Conservation (phyloP, 2,329 filamentous ascomycete genomes). For the Colletotrichum neosansevieriae region DNA sequence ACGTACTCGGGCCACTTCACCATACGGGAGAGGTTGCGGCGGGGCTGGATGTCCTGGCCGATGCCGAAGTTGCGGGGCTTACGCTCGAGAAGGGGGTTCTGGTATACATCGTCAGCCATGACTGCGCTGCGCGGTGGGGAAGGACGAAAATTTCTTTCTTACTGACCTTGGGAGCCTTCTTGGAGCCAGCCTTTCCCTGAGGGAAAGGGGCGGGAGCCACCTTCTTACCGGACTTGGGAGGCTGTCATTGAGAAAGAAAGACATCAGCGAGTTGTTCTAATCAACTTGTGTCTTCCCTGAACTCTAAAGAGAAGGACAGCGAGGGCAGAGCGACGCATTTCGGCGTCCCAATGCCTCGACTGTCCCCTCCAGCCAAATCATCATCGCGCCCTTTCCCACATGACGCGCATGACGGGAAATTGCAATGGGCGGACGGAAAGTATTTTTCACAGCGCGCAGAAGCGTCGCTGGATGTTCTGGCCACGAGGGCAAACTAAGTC, state of each 20-base stretch:
- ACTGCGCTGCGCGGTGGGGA: not conserved
- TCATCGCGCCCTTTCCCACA: constrained; percentile 69
- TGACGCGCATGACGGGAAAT: constrained; percentile 53
- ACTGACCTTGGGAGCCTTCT: constrained; percentile 97
- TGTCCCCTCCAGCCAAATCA: constrained; percentile 74
- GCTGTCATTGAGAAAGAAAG: constrained; percentile 99
- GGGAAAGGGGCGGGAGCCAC: constrained; percentile 96
- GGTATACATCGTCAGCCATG: constrained; percentile 43
- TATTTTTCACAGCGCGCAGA: constrained; percentile 45
- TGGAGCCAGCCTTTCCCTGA: constrained; percentile 88
- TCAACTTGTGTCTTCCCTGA: constrained; percentile 83
- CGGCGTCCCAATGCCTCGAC: not conserved
- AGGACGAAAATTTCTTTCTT: not conserved
- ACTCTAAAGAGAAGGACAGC: constrained; percentile 82
- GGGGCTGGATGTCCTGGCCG: constrained; percentile 98
- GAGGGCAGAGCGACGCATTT: not conserved
- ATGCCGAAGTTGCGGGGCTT: constrained; percentile 97
- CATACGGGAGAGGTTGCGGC: constrained; percentile 96
- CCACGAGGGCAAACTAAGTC: constrained; percentile 7
- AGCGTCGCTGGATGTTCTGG: constrained; percentile 30
- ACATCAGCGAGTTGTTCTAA: constrained; percentile 91
- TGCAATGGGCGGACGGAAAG: constrained; percentile 50
- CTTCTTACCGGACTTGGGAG: constrained; percentile 98
- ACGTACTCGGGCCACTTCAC: constrained; percentile 99
- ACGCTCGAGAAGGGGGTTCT: constrained; percentile 99